Base-by-base conservation (phyloP, 257 asterid species). In the Plantago major region DNA sequence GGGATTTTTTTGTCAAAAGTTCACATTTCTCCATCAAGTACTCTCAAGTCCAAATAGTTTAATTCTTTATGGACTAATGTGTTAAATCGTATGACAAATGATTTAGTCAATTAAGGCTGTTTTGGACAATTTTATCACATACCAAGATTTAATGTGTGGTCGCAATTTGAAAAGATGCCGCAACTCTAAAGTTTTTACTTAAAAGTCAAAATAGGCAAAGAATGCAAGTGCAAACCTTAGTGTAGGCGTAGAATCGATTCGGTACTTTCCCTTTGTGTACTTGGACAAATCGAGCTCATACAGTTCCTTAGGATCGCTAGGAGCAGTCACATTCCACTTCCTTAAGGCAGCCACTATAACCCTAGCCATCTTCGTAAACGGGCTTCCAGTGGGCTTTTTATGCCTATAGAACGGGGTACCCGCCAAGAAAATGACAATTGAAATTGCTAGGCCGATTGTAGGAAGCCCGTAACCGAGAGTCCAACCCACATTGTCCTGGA, bases 401-500 rank as follows among this genome's bases (percentile, higher is more conserved):
- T 88, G 98, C 74, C 98, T 70, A 43, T 91, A 91, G 47, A 80
- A 84, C 0, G 83, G 79, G 3, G 95, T 82, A 0, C 98, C 98
- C 14, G 79, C 60, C 82, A 83, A 60, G 50, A 91, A 91, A 30
- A 91, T 78, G 4, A 64, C 0, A 11, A 91, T 84, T 1, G 96
- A 88, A 13, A 88, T 67, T 0, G 72, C 81, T 0, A 91, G 77
- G 10, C 96, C 96, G 0, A 77, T 28, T 0, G 98, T 81, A 0
- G 98, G 98, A 30, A 88, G 82, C 60, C 98, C 95, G 57, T 85
- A 90, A 11, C 96, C 96, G 3, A 90, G 83, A 0, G 82, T 67
- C 97, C 97, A 90, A 0, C 96, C 95, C 47, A 90, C 94, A 55
- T 84, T 90, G 58, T 90, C 97, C 67, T 90, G 97, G 18, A 88